A percentile compares a stretch with the other conserved stretches of the same genome.
Evolutionary conservation across 305 asterid species (phyloP).

Genomic region (Rubia balearica): DNA sequence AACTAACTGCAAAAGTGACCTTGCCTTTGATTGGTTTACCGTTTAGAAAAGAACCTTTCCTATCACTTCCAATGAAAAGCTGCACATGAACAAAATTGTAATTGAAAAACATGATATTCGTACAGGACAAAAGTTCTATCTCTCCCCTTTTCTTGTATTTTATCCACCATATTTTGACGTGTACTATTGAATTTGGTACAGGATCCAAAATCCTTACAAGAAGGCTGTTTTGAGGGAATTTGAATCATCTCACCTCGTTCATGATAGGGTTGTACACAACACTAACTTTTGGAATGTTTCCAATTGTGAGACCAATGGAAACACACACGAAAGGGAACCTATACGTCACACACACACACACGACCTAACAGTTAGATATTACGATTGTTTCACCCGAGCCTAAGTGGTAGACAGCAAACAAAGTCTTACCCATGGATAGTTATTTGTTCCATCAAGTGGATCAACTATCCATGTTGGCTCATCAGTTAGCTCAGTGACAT

Average conservation of each 20-base stretch:
- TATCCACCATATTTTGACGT: not conserved
- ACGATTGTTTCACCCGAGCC: not conserved
- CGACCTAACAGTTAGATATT: not conserved
- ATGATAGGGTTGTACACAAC: slow-evolving; percentile 88
- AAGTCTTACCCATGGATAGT: slow-evolving; percentile 77
- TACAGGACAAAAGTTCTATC: not conserved
- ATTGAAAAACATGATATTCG: not conserved
- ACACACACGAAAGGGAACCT: slow-evolving; percentile 91
- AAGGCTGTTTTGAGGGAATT: not conserved
- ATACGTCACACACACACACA: slow-evolving; percentile 9
- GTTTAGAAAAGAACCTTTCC: slow-evolving; percentile 81
- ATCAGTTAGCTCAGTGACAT: slow-evolving; percentile 63
- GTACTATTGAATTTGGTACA: not conserved
- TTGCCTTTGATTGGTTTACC: slow-evolving; percentile 83
- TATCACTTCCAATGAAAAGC: slow-evolving; percentile 77
- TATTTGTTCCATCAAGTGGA: slow-evolving; percentile 95
- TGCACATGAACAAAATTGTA: slow-evolving; percentile 19
- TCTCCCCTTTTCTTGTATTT: not conserved
- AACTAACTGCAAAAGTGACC: slow-evolving; percentile 14
- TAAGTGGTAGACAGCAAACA: not conserved
- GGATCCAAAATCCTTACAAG: not conserved
- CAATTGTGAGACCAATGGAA: slow-evolving; percentile 86
- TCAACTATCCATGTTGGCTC: slow-evolving; percentile 99
- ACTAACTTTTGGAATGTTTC: slow-evolving; percentile 66
- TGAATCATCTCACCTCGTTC: slow-evolving; percentile 59